Evolutionary conservation across 345 rosid genomes (phyloP).

Genomic region (Eucalyptus curtisii): DNA sequence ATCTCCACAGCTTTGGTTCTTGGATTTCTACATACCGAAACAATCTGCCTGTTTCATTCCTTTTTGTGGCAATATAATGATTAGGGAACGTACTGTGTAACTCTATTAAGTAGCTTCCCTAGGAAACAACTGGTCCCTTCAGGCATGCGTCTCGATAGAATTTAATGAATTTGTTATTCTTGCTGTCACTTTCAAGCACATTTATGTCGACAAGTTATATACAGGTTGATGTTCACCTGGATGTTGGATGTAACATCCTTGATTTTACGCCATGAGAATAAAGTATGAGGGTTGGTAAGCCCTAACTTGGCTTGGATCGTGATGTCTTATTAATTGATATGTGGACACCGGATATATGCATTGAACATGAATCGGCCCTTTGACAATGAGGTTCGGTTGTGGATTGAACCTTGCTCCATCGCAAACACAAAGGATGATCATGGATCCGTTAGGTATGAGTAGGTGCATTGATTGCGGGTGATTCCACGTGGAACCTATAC

Average conservation of each 20-base stretch:
- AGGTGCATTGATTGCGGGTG: too few species aligned
- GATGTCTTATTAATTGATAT: too few species aligned
- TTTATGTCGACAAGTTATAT: background rate
- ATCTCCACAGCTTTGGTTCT: background rate
- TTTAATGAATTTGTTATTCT: background rate
- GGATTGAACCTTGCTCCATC: too few species aligned
- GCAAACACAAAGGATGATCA: too few species aligned
- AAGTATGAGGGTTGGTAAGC: too few species aligned
- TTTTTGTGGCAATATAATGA: background rate
- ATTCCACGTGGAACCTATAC: too few species aligned
- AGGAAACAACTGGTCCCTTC: background rate
- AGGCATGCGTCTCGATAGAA: background rate
- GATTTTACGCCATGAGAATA: too few species aligned
- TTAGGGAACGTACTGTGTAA: background rate
- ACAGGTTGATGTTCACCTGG: background rate
- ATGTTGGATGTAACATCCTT: background rate
- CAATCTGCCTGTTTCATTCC: background rate
- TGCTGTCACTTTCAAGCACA: background rate
- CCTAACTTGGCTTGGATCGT: too few species aligned
- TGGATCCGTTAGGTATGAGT: too few species aligned
- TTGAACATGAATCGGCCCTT: too few species aligned
- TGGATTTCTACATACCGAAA: background rate
- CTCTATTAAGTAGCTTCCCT: background rate
- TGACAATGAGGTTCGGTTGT: too few species aligned
- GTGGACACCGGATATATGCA: too few species aligned